phyloP scores from a whole-genome alignment of 2,329 filamentous ascomycete genomes.

The Aspergillus terreus region DNA sequence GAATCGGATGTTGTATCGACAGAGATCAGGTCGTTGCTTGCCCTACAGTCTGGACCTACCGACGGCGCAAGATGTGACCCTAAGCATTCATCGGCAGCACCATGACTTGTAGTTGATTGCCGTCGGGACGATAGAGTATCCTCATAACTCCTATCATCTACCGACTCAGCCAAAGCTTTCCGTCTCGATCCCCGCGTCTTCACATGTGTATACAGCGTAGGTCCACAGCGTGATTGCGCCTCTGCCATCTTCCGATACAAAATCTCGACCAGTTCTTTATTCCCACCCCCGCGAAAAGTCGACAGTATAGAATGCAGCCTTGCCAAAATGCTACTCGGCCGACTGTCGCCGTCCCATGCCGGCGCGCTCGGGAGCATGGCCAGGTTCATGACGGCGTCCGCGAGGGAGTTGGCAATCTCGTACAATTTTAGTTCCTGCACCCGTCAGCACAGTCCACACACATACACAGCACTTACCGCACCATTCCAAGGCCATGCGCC shows the following conservation, averaged over 20 bases:
- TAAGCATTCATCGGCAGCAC: too few species aligned
- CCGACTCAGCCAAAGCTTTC: neutral
- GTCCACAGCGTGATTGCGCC: conserved; percentile 10
- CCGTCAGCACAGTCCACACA: too few species aligned
- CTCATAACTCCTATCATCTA: too few species aligned
- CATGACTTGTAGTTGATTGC: too few species aligned
- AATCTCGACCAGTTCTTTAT: conserved; percentile 19
- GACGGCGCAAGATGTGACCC: too few species aligned
- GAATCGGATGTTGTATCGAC: too few species aligned
- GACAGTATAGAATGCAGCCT: conserved; percentile 21
- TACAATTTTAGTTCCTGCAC: conserved; percentile 25
- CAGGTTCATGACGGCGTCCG: conserved; percentile 20
- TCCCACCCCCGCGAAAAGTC: conserved; percentile 18
- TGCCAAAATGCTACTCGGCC: conserved; percentile 18
- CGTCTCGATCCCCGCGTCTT: neutral
- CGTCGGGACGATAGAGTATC: too few species aligned
- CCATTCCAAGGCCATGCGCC: conserved; percentile 48
- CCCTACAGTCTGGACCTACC: too few species aligned
- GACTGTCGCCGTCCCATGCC: conserved; percentile 16
- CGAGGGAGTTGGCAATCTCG: conserved; percentile 24
- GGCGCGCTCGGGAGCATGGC: conserved; percentile 10
- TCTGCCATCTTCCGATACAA: conserved; percentile 23
- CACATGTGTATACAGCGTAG: conserved; percentile 2
- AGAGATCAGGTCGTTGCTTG: too few species aligned
- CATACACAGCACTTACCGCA: neutral